Conservation (phyloP, 2,329 filamentous ascomycete species). For the Tolypocladium ovalisporum region DNA sequence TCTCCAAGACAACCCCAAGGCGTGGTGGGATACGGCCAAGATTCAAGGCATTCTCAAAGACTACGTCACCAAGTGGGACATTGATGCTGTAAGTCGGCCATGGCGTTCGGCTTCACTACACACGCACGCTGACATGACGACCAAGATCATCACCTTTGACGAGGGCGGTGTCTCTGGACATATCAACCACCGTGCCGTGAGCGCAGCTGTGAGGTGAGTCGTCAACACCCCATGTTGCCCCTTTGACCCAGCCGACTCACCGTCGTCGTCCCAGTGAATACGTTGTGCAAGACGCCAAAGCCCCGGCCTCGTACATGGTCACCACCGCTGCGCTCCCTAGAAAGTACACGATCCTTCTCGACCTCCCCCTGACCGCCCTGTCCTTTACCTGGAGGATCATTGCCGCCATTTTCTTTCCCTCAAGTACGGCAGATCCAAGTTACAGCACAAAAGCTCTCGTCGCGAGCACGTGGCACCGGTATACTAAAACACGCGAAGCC, state of each 20-base stretch:
- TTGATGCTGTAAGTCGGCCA: constrained; percentile 18
- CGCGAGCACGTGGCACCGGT: constrained; percentile 23
- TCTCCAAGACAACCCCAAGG: constrained; percentile 24
- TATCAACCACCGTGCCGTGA: constrained; percentile 28
- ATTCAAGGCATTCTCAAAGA: constrained; percentile 20
- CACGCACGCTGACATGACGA: constrained; percentile 1
- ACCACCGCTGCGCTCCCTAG: constrained; percentile 21
- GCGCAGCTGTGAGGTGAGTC: constrained; percentile 23
- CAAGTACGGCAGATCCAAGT: constrained; percentile 4
- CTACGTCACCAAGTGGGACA: constrained; percentile 23
- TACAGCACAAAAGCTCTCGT: constrained; percentile 18
- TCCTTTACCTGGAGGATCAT: constrained; percentile 17
- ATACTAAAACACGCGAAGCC: constrained; percentile 21
- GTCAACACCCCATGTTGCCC: not conserved
- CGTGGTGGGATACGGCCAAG: constrained; percentile 24
- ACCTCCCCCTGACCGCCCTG: constrained; percentile 24
- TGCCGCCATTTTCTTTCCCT: constrained; percentile 8
- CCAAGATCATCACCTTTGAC: constrained; percentile 27
- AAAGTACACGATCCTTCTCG: constrained; percentile 26
- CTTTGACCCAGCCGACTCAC: not conserved
- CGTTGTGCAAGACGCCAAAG: constrained; percentile 13
- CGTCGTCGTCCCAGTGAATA: constrained; percentile 12
- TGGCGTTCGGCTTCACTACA: not conserved
- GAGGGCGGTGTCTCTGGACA: constrained; percentile 27
- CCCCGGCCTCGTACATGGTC: constrained; percentile 23